Evolutionary conservation across 1,139 yeast species (phyloP), one percentile per base, ranked within the genome.

Genomic region (Zygotorulaspora mrakii): DNA sequence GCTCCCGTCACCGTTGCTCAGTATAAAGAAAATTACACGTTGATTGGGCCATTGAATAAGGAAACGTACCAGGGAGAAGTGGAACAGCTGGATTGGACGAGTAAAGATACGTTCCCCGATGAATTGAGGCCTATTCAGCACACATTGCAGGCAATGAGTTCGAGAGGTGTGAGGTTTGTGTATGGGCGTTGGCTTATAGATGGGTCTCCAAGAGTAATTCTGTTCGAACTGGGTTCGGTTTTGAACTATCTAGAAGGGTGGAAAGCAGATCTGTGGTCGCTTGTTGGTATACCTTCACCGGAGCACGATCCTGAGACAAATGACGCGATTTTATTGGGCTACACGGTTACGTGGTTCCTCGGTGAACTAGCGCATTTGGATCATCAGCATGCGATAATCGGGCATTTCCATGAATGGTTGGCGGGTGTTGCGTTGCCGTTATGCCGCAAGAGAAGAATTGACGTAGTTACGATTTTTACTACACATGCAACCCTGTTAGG

Each of bases 121-220:
- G 62, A 58, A 32, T 43, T 58, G 31, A 45, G 43, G 23, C 47
- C 55, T 2, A 45, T 58, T 23, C 59, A 55, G 34, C 40, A 40
- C 18, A 65, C 73, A 32, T 64, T 83, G 51, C 76, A 74, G 57
- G 70, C 71, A 31, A 73, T 94, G 33, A 69, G 82, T 54, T 80
- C 81, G 45, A 73, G 96, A 33, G 98, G 98, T 16, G 76, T 91
- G 53, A 69, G 74, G 46, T 86, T 84, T 73, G 69, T 88, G 40
- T 89, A 91, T 56, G 97, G 97, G 30, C 76, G 96, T 48, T 91
- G 98, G 98, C 76, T 91, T 56, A 87, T 91, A 57, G 98, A 91
- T 62, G 96, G 97, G 17, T 95, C 97, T 1, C 98, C 98, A 11
- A 70, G 95, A 36, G 97, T 91, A 18, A 70, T 91, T 34, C 69